Evolutionary conservation across 371 early-diverging fungal species (phyloP), one percentile per base, ranked within the genome.

Genomic region (Polyrhizophydium stewartii): DNA sequence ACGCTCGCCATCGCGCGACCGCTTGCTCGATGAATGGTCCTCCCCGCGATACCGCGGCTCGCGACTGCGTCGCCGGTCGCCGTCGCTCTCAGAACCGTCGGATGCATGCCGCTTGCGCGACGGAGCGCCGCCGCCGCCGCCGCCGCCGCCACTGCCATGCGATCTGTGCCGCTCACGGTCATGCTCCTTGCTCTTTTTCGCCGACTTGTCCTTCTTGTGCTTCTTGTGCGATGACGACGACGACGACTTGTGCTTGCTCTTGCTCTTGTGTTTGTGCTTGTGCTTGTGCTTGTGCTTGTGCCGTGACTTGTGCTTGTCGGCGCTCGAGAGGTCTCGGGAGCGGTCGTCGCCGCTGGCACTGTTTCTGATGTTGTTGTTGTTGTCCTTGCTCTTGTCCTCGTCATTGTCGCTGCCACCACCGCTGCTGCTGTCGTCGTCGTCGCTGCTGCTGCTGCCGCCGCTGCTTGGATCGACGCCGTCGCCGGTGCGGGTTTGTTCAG

Each of bases 251-350:
- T 33, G 5, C 40, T 58, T 38, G 5, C 2, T 43, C 45, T 19
- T 43, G 2, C 19, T n/a, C 43, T 43, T 43, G 35, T 35, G 35
- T 35, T 35, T 35, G 7, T 13, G 3, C 7, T 13, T 35, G 35
- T 13, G 35, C 68, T 59, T 65, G 40, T 57, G 61, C 66, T 63
- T 71, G 40, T 69, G 64, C 37, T 65, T 64, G 46, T 65, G n/a
- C n/a, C n/a, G n/a, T n/a, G n/a, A n/a, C n/a, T n/a, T n/a, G n/a
- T n/a, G n/a, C n/a, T n/a, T n/a, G n/a, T n/a, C n/a, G n/a, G n/a
- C n/a, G n/a, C n/a, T n/a, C n/a, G n/a, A n/a, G n/a, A n/a, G n/a
- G n/a, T n/a, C n/a, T n/a, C n/a, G n/a, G n/a, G n/a, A n/a, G n/a
- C n/a, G n/a, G n/a, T n/a, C n/a, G n/a, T n/a, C n/a, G n/a, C n/a